phyloP scores from a whole-genome alignment of 2,329 filamentous ascomycete species.

The Helotiales sp. region DNA sequence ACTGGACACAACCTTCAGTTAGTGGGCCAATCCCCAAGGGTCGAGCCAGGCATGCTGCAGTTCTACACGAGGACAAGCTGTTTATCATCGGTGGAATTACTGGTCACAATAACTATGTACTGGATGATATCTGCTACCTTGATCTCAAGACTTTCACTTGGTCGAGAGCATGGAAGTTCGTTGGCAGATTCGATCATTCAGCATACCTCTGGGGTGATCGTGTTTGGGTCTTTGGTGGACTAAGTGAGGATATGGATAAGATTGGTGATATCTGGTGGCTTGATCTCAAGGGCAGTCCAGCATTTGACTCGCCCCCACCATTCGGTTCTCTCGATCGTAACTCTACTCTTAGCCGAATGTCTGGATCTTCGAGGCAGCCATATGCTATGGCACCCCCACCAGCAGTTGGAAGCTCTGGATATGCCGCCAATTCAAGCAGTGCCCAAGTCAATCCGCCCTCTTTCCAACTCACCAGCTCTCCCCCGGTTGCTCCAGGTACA shows the following conservation, averaged over 20 bases:
- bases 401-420: slow-evolving; percentile 64
- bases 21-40: slow-evolving; percentile 86
- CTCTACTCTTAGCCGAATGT: slow-evolving; percentile 40
- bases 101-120: slow-evolving; percentile 86
- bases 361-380: slow-evolving; percentile 56
- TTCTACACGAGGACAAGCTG: slow-evolving; percentile 93
- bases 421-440: slow-evolving; percentile 70
- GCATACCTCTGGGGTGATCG: slow-evolving; percentile 91
- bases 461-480: slow-evolving; percentile 72
- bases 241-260: slow-evolving; percentile 96
- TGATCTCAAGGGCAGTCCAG: slow-evolving; percentile 87
- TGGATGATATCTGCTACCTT: slow-evolving; percentile 96
- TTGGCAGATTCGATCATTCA: slow-evolving; percentile 91
- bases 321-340: slow-evolving; percentile 55
- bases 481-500: slow-evolving; percentile 83
- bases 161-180: slow-evolving; percentile 95
- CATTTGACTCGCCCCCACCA: slow-evolving; percentile 74
- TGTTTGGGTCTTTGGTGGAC: slow-evolving; percentile 94
- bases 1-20: slow-evolving; percentile 93
- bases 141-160: slow-evolving; percentile 98
- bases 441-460: slow-evolving; percentile 70
- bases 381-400: slow-evolving; percentile 57
- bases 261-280: slow-evolving; percentile 97
- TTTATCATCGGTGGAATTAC: slow-evolving; percentile 97
- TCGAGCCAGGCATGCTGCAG: slow-evolving; percentile 85